Evolutionary conservation across 257 asterid species (phyloP).

Genomic region (Thymus mandschuricus): DNA sequence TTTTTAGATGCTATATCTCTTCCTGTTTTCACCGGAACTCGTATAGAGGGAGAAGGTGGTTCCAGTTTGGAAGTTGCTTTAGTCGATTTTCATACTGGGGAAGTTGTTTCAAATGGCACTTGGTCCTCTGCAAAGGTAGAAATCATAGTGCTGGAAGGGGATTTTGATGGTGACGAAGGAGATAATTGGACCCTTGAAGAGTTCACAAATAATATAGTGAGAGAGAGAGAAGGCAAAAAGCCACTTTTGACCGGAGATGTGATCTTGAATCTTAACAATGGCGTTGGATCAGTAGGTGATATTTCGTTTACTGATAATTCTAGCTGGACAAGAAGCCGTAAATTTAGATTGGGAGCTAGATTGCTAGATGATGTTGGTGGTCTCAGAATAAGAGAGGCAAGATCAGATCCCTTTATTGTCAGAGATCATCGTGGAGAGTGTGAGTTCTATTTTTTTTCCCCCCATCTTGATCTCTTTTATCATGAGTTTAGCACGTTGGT

Average conservation of each 20-base stretch:
- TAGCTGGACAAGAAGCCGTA: slow-evolving; percentile 97
- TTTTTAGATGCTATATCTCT: slow-evolving; percentile 59
- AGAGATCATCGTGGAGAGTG: slow-evolving; percentile 95
- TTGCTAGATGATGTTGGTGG: slow-evolving; percentile 56
- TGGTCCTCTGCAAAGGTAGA: slow-evolving; percentile 74
- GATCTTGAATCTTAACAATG: slow-evolving; percentile 58
- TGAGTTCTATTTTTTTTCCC: slow-evolving; percentile 40
- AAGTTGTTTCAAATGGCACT: slow-evolving; percentile 57
- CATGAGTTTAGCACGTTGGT: background rate
- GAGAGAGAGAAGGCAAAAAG: slow-evolving; percentile 82
- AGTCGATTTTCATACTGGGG: slow-evolving; percentile 57
- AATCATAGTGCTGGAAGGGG: slow-evolving; percentile 85
- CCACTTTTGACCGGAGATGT: slow-evolving; percentile 76
- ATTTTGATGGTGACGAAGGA: slow-evolving; percentile 68
- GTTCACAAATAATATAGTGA: slow-evolving; percentile 67
- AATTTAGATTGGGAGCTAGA: slow-evolving; percentile 82
- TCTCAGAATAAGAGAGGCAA: slow-evolving; percentile 70
- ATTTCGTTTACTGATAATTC: slow-evolving; percentile 85
- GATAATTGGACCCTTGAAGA: slow-evolving; percentile 70
- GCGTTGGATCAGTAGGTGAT: slow-evolving; percentile 63
- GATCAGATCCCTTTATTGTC: slow-evolving; percentile 77
- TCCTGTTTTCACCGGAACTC: slow-evolving; percentile 88
- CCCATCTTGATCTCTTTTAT: background rate
- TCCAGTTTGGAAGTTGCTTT: slow-evolving; percentile 58
- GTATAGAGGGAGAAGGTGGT: slow-evolving; percentile 74